These are phyloP conservation scores for Leccinum subtestaceum DNA, from an alignment of 768 basidiomycete genomes.

Conservation along the genomic window DNA sequence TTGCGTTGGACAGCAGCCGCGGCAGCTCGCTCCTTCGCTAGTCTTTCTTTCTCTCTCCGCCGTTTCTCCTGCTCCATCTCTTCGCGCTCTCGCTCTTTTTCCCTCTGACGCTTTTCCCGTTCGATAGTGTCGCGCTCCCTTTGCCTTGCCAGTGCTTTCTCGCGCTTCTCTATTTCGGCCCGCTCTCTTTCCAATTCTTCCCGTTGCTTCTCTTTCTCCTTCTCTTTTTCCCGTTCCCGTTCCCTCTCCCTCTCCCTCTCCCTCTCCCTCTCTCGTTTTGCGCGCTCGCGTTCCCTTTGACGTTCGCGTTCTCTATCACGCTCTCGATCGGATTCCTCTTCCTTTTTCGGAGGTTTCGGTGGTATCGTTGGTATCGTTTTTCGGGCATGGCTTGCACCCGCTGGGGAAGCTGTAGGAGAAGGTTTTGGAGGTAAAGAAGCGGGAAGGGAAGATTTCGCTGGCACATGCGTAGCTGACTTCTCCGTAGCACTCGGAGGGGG, in stretches of 20 bases:
- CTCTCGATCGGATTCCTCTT: constrained; percentile 31
- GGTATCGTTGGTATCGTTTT: constrained; percentile 28
- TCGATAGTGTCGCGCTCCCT: constrained; percentile 23
- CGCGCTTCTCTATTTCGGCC: constrained; percentile 20
- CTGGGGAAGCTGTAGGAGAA: constrained; percentile 26
- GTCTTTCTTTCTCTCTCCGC: constrained; percentile 25
- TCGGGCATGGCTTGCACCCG: constrained; percentile 26
- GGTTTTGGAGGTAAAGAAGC: constrained; percentile 36
- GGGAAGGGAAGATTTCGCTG: constrained; percentile 26
- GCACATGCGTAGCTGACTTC: constrained; percentile 31
- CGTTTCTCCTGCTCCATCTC: constrained; percentile 19
- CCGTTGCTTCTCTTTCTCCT: constrained; percentile 22
- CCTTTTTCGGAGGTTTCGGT: constrained; percentile 18
- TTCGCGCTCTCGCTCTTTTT: constrained; percentile 26
- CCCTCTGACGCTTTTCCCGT: constrained; percentile 24
- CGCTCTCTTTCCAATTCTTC: constrained; percentile 23
- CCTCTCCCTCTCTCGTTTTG: constrained; percentile 17
- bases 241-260: background rate
- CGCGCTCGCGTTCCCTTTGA: constrained; percentile 26
- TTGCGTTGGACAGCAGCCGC: constrained; percentile 38
- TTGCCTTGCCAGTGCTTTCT: constrained; percentile 15
- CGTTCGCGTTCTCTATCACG: constrained; percentile 24
- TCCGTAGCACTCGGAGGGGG: constrained; percentile 15
- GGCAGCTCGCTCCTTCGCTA: constrained; percentile 22
- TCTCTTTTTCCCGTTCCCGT: constrained; percentile 19